Percentiles rank a stretch among this genome's conserved stretches.
These are phyloP conservation scores for Rehmannia glutinosa DNA, from an alignment of 257 asterid species.

Conservation along the genomic window DNA sequence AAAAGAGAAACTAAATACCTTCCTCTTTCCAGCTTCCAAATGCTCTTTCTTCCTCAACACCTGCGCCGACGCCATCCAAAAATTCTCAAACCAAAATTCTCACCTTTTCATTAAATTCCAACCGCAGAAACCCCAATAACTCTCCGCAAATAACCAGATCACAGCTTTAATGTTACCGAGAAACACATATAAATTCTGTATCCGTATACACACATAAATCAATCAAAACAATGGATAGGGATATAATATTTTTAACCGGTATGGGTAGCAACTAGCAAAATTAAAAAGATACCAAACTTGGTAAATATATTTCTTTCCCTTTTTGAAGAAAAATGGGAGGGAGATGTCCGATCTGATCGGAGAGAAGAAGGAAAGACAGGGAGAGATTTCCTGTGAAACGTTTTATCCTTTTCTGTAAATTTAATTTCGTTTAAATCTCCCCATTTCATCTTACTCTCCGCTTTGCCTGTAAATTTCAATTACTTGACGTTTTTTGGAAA, in stretches of 20 bases:
- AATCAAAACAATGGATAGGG: background rate
- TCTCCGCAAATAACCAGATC: conserved; percentile 33
- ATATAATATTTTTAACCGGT: background rate
- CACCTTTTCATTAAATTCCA: conserved; percentile 24
- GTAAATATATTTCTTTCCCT: background rate
- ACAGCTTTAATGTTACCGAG: conserved; percentile 1
- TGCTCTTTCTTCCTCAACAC: conserved; percentile 64
- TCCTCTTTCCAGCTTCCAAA: conserved; percentile 75
- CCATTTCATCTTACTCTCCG: background rate
- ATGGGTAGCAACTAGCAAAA: conserved; percentile 11
- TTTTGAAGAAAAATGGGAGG: conserved; percentile 11
- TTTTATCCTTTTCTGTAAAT: background rate
- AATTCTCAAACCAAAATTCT: conserved; percentile 12
- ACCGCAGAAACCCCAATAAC: conserved; percentile 21
- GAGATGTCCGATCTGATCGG: conserved; percentile 44
- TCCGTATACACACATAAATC: conserved; percentile 18
- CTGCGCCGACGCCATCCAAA: conserved; percentile 84
- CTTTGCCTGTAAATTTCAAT: conserved; percentile 17
- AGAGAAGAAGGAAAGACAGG: conserved; percentile 23
- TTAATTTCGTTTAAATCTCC: conserved; percentile 23
- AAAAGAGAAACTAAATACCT: conserved; percentile 33
- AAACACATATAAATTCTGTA: conserved; percentile 2
- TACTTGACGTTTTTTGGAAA: conserved; percentile 8
- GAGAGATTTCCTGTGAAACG: no score
- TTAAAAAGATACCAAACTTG: background rate